A percentile compares a stretch with the other conserved stretches of the same genome.
Conservation (phyloP, 208 protist genomes). For the Tritrichomonas musculus region DNA sequence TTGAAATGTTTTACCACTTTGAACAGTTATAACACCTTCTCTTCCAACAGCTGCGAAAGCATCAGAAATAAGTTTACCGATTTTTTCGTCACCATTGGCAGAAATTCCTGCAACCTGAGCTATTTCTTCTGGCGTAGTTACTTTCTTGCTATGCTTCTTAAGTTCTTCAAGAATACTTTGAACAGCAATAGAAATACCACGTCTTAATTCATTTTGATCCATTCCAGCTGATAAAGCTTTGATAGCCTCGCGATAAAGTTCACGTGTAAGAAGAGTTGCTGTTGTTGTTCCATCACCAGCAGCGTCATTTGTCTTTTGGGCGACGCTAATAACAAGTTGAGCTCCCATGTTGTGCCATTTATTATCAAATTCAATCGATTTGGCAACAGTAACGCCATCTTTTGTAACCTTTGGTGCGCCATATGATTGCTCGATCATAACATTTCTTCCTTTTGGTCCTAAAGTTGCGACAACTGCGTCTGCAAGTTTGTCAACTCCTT, state of each 20-base stretch:
- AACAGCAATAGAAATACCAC: slow-evolving; percentile 92
- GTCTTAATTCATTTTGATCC: slow-evolving; percentile 96
- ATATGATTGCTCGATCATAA: slow-evolving; percentile 90
- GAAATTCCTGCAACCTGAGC: slow-evolving; percentile 94
- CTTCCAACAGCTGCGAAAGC: slow-evolving; percentile 97
- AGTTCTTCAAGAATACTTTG: slow-evolving; percentile 66
- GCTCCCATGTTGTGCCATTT: slow-evolving; percentile 94
- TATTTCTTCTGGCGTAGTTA: slow-evolving; percentile 85
- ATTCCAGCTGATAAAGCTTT: slow-evolving; percentile 90
- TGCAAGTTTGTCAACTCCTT: slow-evolving; percentile 27
- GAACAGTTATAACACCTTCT: slow-evolving; percentile 96
- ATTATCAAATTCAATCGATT: slow-evolving; percentile 95
- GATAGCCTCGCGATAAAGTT: slow-evolving; percentile 91
- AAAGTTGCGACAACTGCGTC: slow-evolving; percentile 54
- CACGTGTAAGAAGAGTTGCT: no score
- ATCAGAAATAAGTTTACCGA: slow-evolving; percentile 88
- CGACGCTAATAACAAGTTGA: no score
- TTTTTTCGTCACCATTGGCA: slow-evolving; percentile 94
- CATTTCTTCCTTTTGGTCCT: slow-evolving; percentile 79
- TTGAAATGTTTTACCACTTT: slow-evolving; percentile 91
- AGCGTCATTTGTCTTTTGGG: slow-evolving; percentile 57
- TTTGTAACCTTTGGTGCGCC: slow-evolving; percentile 98
- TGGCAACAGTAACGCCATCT: slow-evolving; percentile 99
- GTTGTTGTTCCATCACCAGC: slow-evolving; percentile 63
- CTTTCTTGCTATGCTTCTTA: slow-evolving; percentile 70